These are phyloP conservation scores for Suillus discolor DNA, from an alignment of 768 basidiomycete species.

Conservation along the genomic window DNA sequence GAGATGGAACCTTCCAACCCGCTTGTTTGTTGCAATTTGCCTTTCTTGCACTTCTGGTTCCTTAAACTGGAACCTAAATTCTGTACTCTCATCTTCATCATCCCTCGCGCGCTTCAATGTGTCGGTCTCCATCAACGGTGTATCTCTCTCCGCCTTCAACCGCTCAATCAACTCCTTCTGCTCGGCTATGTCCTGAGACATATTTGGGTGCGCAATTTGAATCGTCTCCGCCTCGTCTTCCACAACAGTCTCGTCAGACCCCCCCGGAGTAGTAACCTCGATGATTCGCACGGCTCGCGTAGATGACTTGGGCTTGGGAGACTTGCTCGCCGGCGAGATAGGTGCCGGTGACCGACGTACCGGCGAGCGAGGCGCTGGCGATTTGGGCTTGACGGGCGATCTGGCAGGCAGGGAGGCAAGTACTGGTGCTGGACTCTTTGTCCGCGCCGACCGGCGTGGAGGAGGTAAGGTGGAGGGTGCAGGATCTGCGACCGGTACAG, in stretches of 20 bases:
- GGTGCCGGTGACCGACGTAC: slow-evolving; percentile 31
- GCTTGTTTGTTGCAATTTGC: slow-evolving; percentile 62
- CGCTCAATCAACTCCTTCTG: slow-evolving; percentile 76
- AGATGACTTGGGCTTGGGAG: slow-evolving; percentile 31
- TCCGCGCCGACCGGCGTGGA: slow-evolving; percentile 46
- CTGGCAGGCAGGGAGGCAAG: slow-evolving; percentile 12
- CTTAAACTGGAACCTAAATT: slow-evolving; percentile 64
- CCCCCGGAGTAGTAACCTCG: slow-evolving; percentile 47
- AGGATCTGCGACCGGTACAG: slow-evolving; percentile 24
- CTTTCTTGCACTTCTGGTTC: slow-evolving; percentile 65
- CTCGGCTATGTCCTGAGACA: slow-evolving; percentile 74
- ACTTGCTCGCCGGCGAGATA: slow-evolving; percentile 38
- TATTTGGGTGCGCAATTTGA: slow-evolving; percentile 61
- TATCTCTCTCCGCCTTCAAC: slow-evolving; percentile 65
- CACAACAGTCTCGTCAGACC: slow-evolving; percentile 65
- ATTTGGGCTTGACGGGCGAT: slow-evolving; percentile 26
- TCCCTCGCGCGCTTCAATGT: slow-evolving; percentile 49
- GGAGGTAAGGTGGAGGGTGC: slow-evolving; percentile 35
- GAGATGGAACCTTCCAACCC: slow-evolving; percentile 56
- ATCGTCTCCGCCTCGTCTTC: slow-evolving; percentile 65
- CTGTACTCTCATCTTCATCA: slow-evolving; percentile 47
- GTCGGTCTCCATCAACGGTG: slow-evolving; percentile 27
- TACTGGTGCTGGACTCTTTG: slow-evolving; percentile 41
- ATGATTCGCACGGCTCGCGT: slow-evolving; percentile 24
- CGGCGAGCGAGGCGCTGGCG: slow-evolving; percentile 35